phyloP scores from a whole-genome alignment of 1,284 basidiomycete species.

The Mycosarcoma mackinlayi region DNA sequence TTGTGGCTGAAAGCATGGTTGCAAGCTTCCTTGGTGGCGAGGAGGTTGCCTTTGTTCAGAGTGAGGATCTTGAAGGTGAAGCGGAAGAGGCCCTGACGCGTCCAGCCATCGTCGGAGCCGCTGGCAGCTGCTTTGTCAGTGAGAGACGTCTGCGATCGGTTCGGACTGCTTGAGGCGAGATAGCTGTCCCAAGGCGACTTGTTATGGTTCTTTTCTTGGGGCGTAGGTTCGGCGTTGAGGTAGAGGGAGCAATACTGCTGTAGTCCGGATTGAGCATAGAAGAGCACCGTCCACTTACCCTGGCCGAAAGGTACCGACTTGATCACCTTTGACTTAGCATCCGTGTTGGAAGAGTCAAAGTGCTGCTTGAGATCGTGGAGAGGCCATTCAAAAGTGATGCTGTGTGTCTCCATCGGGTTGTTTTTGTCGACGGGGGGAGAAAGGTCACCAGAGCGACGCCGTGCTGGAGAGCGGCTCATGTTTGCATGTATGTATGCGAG shows the following conservation, averaged over 20 bases:
- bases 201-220: slow-evolving; percentile 40
- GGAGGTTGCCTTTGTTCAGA: slow-evolving; percentile 72
- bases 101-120: slow-evolving; percentile 76
- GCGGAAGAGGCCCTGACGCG: slow-evolving; percentile 82
- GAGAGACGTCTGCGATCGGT: slow-evolving; percentile 11
- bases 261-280: slow-evolving; percentile 61
- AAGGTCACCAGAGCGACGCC: slow-evolving; percentile 33
- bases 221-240: slow-evolving; percentile 60
- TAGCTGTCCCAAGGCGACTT: slow-evolving; percentile 31
- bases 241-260: slow-evolving; percentile 63
- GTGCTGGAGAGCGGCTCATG: slow-evolving; percentile 30
- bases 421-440: slow-evolving; percentile 30
- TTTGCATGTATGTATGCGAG: background rate
- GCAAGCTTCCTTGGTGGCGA: slow-evolving; percentile 74
- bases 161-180: slow-evolving; percentile 19
- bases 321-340: slow-evolving; percentile 69
- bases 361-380: slow-evolving; percentile 66
- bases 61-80: slow-evolving; percentile 80
- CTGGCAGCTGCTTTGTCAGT: slow-evolving; percentile 8
- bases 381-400: slow-evolving; percentile 59
- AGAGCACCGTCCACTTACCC: slow-evolving; percentile 59
- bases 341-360: slow-evolving; percentile 67
- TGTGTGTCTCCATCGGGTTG: slow-evolving; percentile 43
- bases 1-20: slow-evolving; percentile 85
- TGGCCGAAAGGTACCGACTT: slow-evolving; percentile 62